Evolutionary conservation across 176 grass and related monocot species (phyloP).

Genomic region (Triticum timopheevii): DNA sequence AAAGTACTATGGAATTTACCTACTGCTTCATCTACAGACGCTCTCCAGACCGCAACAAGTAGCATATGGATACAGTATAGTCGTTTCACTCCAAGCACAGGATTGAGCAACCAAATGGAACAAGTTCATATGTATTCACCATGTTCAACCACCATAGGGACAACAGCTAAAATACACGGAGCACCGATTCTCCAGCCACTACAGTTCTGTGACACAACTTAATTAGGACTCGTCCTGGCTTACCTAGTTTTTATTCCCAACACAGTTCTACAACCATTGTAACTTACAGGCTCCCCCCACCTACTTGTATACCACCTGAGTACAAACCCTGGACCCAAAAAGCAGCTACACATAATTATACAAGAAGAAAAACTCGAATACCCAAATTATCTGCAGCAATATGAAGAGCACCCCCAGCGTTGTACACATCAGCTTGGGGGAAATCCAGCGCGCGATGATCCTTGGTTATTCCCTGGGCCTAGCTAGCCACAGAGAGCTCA

Average conservation of each 20-base stretch:
- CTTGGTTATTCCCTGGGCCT: conserved; percentile 48
- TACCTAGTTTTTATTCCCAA: conserved; percentile 37
- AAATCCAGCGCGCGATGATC: background rate
- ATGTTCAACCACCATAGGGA: background rate
- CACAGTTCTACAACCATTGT: conserved; percentile 32
- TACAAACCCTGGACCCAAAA: conserved; percentile 26
- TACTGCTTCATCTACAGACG: no score
- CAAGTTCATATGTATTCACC: background rate
- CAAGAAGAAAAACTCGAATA: background rate
- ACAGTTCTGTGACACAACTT: background rate
- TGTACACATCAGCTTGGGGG: background rate
- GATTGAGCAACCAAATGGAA: background rate
- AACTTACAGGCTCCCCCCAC: conserved; percentile 31
- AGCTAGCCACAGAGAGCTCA: conserved; percentile 76
- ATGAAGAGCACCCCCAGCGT: background rate
- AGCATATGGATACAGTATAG: background rate
- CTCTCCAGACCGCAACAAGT: background rate
- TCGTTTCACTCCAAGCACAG: background rate
- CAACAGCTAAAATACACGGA: background rate
- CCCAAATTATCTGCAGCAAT: conserved; percentile 8
- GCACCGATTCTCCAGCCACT: background rate
- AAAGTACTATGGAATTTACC: no score
- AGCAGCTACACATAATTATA: conserved; percentile 29
- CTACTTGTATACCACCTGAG: conserved; percentile 42
- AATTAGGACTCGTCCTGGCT: background rate